A percentile compares a stretch with the other conserved stretches of the same genome.
These are phyloP conservation scores for Petrea volubilis DNA, from an alignment of 257 asterid species.

Conservation along the genomic window DNA sequence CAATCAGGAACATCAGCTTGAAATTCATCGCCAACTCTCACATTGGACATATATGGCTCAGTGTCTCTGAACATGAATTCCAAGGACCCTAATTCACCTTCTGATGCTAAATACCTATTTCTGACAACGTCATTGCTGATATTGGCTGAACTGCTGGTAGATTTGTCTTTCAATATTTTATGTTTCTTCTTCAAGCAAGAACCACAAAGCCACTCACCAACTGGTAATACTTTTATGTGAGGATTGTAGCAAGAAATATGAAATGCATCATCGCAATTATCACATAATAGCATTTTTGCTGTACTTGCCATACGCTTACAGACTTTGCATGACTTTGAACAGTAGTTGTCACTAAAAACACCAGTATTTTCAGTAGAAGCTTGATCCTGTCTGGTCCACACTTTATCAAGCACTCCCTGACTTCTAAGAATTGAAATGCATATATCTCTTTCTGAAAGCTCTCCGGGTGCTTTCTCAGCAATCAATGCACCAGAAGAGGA, in stretches of 20 bases:
- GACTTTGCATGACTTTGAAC: slow-evolving; percentile 60
- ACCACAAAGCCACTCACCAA: slow-evolving; percentile 74
- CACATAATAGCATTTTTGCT: slow-evolving; percentile 69
- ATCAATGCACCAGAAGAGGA: slow-evolving; percentile 70
- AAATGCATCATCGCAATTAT: slow-evolving; percentile 74
- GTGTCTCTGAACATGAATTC: slow-evolving; percentile 57
- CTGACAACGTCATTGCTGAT: slow-evolving; percentile 32
- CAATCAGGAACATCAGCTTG: slow-evolving; percentile 82
- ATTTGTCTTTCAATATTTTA: slow-evolving; percentile 55
- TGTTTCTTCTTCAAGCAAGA: slow-evolving; percentile 76
- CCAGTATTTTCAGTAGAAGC: slow-evolving; percentile 33
- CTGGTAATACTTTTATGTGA: slow-evolving; percentile 50
- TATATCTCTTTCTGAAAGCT: slow-evolving; percentile 61
- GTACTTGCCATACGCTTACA: slow-evolving; percentile 54
- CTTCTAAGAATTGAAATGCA: slow-evolving; percentile 64
- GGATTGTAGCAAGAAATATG: slow-evolving; percentile 78
- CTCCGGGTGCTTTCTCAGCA: slow-evolving; percentile 38
- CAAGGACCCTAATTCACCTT: slow-evolving; percentile 54
- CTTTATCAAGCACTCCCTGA: slow-evolving; percentile 54
- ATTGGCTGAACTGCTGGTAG: slow-evolving; percentile 32
- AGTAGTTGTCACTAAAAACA: slow-evolving; percentile 32
- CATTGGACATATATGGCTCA: slow-evolving; percentile 57
- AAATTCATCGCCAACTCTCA: slow-evolving; percentile 65
- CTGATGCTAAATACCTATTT: slow-evolving; percentile 31
- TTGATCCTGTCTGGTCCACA: slow-evolving; percentile 20